phyloP scores from a whole-genome alignment of 495 filamentous ascomycete species.

The Xylaria nigripes region DNA sequence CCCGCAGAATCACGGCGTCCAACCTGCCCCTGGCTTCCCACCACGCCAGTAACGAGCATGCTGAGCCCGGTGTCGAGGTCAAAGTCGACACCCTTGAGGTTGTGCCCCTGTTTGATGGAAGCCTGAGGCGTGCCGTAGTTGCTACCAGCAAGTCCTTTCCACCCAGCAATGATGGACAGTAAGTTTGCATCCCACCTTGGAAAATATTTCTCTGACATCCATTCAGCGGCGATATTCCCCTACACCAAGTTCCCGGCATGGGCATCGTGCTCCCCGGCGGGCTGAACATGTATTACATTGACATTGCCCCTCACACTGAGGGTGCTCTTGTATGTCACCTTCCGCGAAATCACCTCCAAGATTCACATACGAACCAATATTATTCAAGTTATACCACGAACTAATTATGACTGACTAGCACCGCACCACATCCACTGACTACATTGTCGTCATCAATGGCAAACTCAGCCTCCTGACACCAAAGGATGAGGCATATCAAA shows the following conservation, averaged over 20 bases:
- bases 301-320: constrained; percentile 17
- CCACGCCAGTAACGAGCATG: not conserved
- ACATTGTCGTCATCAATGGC: constrained; percentile 18
- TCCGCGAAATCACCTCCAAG: not conserved
- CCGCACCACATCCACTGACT: constrained; percentile 22
- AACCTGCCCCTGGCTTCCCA: constrained; percentile 11
- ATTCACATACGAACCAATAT: not conserved
- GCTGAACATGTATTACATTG: constrained; percentile 21
- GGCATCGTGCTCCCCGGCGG: constrained; percentile 21
- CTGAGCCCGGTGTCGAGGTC: constrained; percentile 15
- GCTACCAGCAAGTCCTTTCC: constrained; percentile 16
- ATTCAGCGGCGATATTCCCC: constrained; percentile 11
- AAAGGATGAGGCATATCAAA: constrained; percentile 6
- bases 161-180: constrained; percentile 20
- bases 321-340: constrained; percentile 10
- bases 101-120: constrained; percentile 11
- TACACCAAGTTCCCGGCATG: constrained; percentile 14
- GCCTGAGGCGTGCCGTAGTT: constrained; percentile 13
- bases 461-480: constrained; percentile 17
- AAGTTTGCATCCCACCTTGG: too few relatives aligned
- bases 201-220: not conserved
- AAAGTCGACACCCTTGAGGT: constrained; percentile 14
- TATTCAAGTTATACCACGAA: too few relatives aligned
- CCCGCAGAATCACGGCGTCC: constrained; percentile 15
- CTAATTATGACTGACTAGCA: not conserved